Evolutionary conservation across 805 yeast genomes (phyloP), one percentile per base, ranked within the genome.

Genomic region (Metschnikowia similis): DNA sequence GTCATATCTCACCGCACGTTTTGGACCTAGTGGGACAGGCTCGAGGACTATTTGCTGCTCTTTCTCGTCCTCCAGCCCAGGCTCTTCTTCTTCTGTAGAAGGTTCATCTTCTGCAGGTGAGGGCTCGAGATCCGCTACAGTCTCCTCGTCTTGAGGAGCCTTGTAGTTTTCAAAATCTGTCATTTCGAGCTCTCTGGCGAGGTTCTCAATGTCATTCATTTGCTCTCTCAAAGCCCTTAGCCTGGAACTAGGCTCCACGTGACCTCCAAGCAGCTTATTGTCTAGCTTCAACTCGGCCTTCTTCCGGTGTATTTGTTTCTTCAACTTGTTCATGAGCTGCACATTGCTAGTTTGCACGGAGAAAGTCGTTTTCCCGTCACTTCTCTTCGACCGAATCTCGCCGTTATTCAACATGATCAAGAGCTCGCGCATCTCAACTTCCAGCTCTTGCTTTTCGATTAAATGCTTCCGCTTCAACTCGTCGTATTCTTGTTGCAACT

Each of bases 181-280:
- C 80, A 82, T 84, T 64, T 92, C 97, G 51, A 92, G 74, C 60
- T 86, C 87, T 52, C 95, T 72, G 0, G 97, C 97, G 71, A 88
- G 87, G 43, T 80, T 79, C 62, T 88, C 96, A 47, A 91, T 75
- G 54, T 81, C 84, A 51, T 87, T 95, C 96, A 89, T 89, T 62
- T 85, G 80, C 58, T 85, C 88, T 48, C 96, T 75, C 58, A 91
- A 73, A 40, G 81, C 84, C 52, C 94, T 76, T 46, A 90, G 69
- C 55, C 92, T 74, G 2, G 86, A 79, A 58, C 86, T 85, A 3
- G 96, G 96, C 62, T 88, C 96, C 28, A 84, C 79, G 29, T 76
- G 73, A 10, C 77, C 62, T 44, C 81, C 82, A 69, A 71, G 77
- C 56, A 69, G 67, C 40, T 72, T 64, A 51, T 71, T 76, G 45